Conservation (phyloP, 2,329 filamentous ascomycete species). For the Sporothrix schenckii region DNA sequence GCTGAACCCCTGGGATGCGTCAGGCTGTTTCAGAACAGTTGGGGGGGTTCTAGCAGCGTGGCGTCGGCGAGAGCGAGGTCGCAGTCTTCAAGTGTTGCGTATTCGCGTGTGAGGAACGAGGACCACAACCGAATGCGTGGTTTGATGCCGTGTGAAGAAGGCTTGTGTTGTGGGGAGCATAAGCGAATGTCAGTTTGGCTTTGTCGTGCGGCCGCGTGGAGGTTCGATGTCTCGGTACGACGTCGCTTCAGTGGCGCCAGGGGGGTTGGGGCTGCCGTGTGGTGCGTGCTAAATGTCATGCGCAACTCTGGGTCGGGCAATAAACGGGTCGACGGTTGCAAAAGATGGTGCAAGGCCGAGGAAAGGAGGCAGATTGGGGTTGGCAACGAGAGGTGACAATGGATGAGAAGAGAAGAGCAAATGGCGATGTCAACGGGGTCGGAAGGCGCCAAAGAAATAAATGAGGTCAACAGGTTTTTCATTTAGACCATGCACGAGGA, state of each 20-base stretch:
- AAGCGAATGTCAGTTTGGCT: conserved; percentile 3
- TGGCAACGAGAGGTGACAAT: neutral
- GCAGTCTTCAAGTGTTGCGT: conserved; percentile 16
- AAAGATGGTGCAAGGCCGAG: neutral
- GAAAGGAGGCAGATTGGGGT: neutral
- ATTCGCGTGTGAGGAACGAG: neutral
- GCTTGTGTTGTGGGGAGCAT: conserved; percentile 21
- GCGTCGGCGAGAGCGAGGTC: conserved; percentile 29
- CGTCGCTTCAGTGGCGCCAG: conserved; percentile 11
- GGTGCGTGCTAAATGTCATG: conserved; percentile 19
- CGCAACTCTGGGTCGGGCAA: conserved; percentile 23
- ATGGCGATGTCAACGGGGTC: neutral
- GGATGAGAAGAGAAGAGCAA: neutral
- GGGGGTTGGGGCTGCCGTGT: neutral
- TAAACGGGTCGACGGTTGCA: neutral
- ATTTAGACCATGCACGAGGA: conserved; percentile 21
- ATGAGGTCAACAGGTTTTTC: conserved; percentile 14
- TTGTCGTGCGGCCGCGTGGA: neutral
- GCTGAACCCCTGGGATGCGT: conserved; percentile 43
- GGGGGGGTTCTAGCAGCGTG: neutral
- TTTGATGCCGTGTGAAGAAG: neutral
- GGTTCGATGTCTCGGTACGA: conserved; percentile 12
- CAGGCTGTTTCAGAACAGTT: conserved; percentile 46
- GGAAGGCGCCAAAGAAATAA: conserved; percentile 1
- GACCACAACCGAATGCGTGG: conserved; percentile 2